Base-by-base conservation (phyloP, 225 moss, liverwort and hornwort genomes). In the Bryoerythrophyllum caledonicum region DNA sequence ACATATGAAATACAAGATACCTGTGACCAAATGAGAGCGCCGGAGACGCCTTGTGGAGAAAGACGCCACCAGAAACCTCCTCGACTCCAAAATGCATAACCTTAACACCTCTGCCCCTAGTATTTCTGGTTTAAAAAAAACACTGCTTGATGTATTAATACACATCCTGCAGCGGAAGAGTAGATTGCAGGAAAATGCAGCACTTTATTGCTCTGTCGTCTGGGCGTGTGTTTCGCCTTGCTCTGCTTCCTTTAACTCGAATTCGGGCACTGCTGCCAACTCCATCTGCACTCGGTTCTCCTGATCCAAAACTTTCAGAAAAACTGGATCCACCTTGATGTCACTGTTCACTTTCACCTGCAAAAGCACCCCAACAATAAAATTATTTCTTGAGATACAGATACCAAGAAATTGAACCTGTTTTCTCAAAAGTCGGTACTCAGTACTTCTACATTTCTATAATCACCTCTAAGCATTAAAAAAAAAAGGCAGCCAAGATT, bases 261-360 rank as follows among this genome's bases (percentile, higher is more conserved):
- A 10, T 43, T 80, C 56, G 1, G 87, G 87, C 1, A 80, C 19
- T 43, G 90, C 62, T 26, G 80, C 86, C 11, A 99, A 61, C 75
- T 92, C 81, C 90, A 99, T 83, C 87, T 93, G 83, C 73, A 95
- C 99, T 86, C 89, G 95, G 69, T 99, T 99, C 23, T 95, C 99
- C 81, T 99, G 99, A 5, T 89, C 99, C 43, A 93, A 76, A 2
- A 99, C 85, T 60, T 88, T 83, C 76, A 99, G 63, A 68, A 90
- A 95, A 5, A 99, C 74, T 0, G 99, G 99, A 78, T 99, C 99
- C 75, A 99, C 99, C 83, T 91, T 95, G 12, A 99, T 93, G 69
- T 93, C 94, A 58, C 99, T 99, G 27, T 88, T 91, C 75, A 99
- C 99, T 75, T 82, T 93, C 40, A 99, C 95, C 99, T 99, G 80